Evolutionary conservation across 1,139 yeast species (phyloP).

Genomic region (Pneumocystis jirovecii): DNA sequence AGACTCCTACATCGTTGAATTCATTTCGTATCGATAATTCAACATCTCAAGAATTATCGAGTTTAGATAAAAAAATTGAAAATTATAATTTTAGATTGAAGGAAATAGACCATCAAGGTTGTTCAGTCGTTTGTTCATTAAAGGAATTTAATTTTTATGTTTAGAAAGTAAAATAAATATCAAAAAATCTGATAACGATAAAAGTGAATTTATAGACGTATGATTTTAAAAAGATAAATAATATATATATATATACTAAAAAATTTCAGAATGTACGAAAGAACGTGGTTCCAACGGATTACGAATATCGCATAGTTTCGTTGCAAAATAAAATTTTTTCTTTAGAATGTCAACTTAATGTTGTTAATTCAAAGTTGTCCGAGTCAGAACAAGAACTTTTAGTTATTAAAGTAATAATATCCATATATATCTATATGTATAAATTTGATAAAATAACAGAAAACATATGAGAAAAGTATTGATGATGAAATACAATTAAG

Average conservation of each 20-base stretch:
- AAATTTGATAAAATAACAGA: not conserved
- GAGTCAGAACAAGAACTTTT: not conserved
- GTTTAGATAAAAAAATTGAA: conserved; percentile 30
- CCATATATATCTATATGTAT: not conserved
- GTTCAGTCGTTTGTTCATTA: not conserved
- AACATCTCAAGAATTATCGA: conserved; percentile 25
- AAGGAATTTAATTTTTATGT: not conserved
- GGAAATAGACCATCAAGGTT: not conserved
- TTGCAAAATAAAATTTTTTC: not conserved
- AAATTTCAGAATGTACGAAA: not conserved
- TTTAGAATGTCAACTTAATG: not conserved
- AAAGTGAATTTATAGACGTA: conserved; percentile 9
- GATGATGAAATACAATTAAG: not conserved
- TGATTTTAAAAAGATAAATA: not conserved
- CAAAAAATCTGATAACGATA: conserved; percentile 7
- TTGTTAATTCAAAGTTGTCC: not conserved
- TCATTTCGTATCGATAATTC: conserved; percentile 16
- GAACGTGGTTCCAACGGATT: not conserved
- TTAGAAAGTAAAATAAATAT: not conserved
- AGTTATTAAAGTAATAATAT: not conserved
- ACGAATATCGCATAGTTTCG: not conserved
- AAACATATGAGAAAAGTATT: not conserved
- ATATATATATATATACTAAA: not conserved
- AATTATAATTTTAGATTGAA: not conserved
- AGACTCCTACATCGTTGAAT: not conserved